Evolutionary conservation across 2,329 filamentous ascomycete species (phyloP).

Genomic region (Helicocarpus griseus): DNA sequence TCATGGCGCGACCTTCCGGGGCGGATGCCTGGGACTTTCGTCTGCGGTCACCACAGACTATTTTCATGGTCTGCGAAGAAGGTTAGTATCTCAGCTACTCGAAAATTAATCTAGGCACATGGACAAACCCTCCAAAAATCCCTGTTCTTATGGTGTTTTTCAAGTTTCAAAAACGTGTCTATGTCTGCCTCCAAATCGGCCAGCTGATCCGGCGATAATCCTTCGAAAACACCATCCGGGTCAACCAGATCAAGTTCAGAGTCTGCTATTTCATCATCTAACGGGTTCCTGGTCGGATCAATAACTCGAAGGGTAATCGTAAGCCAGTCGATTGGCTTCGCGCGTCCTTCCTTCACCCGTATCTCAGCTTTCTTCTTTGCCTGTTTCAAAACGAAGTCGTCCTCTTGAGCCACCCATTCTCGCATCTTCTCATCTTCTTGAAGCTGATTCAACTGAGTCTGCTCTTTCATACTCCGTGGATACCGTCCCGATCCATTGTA

Average conservation of each 20-base stretch:
- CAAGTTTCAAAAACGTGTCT: constrained; percentile 65
- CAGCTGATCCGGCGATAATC: constrained; percentile 57
- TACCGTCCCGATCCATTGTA: constrained; percentile 15
- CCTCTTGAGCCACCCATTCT: constrained; percentile 86
- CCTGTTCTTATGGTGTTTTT: constrained; percentile 65
- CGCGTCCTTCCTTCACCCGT: constrained; percentile 79
- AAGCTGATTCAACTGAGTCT: constrained; percentile 42
- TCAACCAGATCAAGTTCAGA: constrained; percentile 69
- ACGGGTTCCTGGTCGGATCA: constrained; percentile 65
- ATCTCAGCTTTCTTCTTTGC: constrained; percentile 97
- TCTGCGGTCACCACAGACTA: constrained; percentile 68
- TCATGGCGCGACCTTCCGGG: constrained; percentile 64
- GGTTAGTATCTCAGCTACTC: neutral
- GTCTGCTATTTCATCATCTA: constrained; percentile 75
- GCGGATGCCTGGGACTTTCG: constrained; percentile 53
- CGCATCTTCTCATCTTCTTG: constrained; percentile 69
- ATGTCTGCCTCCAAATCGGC: constrained; percentile 75
- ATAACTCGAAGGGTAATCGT: constrained; percentile 84
- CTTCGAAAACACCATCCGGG: constrained; percentile 71
- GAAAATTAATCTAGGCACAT: neutral
- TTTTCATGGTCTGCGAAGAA: constrained; percentile 58
- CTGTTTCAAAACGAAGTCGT: constrained; percentile 91
- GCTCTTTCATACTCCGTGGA: constrained; percentile 26
- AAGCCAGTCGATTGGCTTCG: constrained; percentile 86
- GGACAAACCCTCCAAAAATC: constrained; percentile 72